A percentile compares a stretch with the other conserved stretches of the same genome.
Conservation (phyloP, 495 filamentous ascomycete species). For the Aspergillus sparsus region DNA sequence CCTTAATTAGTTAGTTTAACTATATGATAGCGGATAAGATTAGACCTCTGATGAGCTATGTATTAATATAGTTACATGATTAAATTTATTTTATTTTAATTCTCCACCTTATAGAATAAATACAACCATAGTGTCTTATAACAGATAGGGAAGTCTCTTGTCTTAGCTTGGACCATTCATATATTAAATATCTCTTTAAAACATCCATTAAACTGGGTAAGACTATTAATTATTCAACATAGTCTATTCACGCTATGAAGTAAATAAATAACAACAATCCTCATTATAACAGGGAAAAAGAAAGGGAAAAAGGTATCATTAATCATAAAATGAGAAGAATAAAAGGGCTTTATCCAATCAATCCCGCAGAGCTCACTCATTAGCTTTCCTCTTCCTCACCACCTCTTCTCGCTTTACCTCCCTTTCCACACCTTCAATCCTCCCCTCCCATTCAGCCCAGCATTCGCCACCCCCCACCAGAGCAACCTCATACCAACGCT, state of each 20-base stretch:
- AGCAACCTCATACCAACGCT: conserved; percentile 77
- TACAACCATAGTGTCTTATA: too few relatives aligned
- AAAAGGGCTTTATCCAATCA: background rate
- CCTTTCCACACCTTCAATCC: conserved; percentile 67
- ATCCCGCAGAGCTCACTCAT: conserved; percentile 41
- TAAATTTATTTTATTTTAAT: too few relatives aligned
- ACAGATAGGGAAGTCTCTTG: too few relatives aligned
- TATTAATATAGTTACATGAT: too few relatives aligned
- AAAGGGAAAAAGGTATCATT: conserved; percentile 12
- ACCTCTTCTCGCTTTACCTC: conserved; percentile 61
- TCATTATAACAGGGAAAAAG: background rate
- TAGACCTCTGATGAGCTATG: too few relatives aligned
- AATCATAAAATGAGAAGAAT: conserved; percentile 6
- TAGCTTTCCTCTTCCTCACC: conserved; percentile 38
- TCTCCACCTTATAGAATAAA: too few relatives aligned
- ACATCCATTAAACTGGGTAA: too few relatives aligned
- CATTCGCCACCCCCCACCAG: conserved; percentile 68
- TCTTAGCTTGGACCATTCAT: too few relatives aligned
- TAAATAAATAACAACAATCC: background rate
- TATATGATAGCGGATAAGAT: too few relatives aligned
- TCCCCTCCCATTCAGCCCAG: conserved; percentile 73
- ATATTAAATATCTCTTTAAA: too few relatives aligned
- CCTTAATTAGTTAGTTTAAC: too few relatives aligned
- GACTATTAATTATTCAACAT: too few relatives aligned
- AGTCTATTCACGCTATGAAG: background rate